A percentile compares a stretch with the other conserved stretches of the same genome.
Conservation (phyloP, 192 early-diverging fungal genomes). For the Blastocladiella britannica region DNA sequence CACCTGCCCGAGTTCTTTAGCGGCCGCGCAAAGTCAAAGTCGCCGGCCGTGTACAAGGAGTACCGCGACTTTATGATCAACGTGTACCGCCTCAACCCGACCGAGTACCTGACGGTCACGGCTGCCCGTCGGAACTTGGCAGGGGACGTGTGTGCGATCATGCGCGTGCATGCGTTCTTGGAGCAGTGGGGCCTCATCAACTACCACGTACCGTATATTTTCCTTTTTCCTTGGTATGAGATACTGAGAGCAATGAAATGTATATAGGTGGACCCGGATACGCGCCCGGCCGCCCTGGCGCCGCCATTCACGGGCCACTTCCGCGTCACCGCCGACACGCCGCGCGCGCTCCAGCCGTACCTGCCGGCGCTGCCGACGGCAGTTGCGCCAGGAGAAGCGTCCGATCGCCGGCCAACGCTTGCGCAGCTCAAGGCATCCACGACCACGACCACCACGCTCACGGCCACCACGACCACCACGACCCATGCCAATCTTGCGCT, state of each 20-base stretch:
- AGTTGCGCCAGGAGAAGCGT: too few species aligned
- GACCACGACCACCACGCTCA: slow-evolving; percentile 5
- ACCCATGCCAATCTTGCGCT: slow-evolving; percentile 26
- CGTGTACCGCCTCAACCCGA: slow-evolving; percentile 82
- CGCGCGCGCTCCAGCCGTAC: slow-evolving; percentile 75
- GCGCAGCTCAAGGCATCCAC: slow-evolving; percentile 15
- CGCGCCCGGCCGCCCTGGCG: slow-evolving; percentile 68
- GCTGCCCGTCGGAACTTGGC: slow-evolving; percentile 90
- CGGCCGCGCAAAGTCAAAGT: slow-evolving; percentile 76
- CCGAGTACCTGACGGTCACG: slow-evolving; percentile 93
- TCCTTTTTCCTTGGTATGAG: slow-evolving; percentile 1
- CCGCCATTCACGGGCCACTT: slow-evolving; percentile 97
- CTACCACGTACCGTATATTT: slow-evolving; percentile 52
- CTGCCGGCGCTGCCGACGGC: slow-evolving; percentile 32
- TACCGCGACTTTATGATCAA: slow-evolving; percentile 98
- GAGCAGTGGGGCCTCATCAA: slow-evolving; percentile 99
- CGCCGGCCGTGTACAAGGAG: slow-evolving; percentile 76
- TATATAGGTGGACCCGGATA: slow-evolving; percentile 71
- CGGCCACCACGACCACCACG: neutral
- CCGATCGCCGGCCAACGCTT: too few species aligned
- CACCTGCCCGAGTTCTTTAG: slow-evolving; percentile 95
- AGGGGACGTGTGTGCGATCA: slow-evolving; percentile 96
- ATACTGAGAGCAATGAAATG: neutral
- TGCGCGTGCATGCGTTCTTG: slow-evolving; percentile 92
- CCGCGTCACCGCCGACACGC: slow-evolving; percentile 86